Evolutionary conservation across 1,284 basidiomycete genomes (phyloP).

Genomic region (Apiotrichum veenhuisii): DNA sequence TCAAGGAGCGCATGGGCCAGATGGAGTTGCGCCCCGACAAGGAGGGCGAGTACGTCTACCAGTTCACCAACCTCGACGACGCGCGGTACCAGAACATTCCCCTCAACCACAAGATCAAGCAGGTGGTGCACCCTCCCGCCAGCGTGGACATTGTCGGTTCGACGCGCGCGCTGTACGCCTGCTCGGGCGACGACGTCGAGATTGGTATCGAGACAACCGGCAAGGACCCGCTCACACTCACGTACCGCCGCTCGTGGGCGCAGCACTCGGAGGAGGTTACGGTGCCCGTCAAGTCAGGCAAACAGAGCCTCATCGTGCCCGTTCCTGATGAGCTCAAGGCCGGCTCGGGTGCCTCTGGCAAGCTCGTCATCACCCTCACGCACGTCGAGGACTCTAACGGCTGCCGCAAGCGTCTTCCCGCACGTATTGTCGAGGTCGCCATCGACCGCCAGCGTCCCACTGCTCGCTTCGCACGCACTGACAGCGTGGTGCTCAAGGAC

Average conservation of each 20-base stretch:
- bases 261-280: slow-evolving; percentile 55
- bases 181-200: slow-evolving; percentile 67
- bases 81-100: slow-evolving; percentile 72
- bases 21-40: slow-evolving; percentile 76
- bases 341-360: slow-evolving; percentile 32
- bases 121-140: slow-evolving; percentile 82
- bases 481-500: slow-evolving; percentile 68
- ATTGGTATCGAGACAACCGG: slow-evolving; percentile 78
- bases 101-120: slow-evolving; percentile 68
- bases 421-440: slow-evolving; percentile 77
- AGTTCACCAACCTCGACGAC: slow-evolving; percentile 74
- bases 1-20: slow-evolving; percentile 72
- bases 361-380: slow-evolving; percentile 46
- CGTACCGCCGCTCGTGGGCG: slow-evolving; percentile 66
- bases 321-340: slow-evolving; percentile 34
- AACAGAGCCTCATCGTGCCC: slow-evolving; percentile 29
- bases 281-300: slow-evolving; percentile 62
- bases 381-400: slow-evolving; percentile 84
- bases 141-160: slow-evolving; percentile 65
- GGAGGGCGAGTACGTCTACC: slow-evolving; percentile 80
- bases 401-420: slow-evolving; percentile 73
- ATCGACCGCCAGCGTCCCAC: slow-evolving; percentile 86
- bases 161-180: slow-evolving; percentile 54
- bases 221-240: slow-evolving; percentile 80
- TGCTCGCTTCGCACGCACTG: slow-evolving; percentile 64